phyloP scores from a whole-genome alignment of 257 asterid genomes.

The Lavandula angustifolia region DNA sequence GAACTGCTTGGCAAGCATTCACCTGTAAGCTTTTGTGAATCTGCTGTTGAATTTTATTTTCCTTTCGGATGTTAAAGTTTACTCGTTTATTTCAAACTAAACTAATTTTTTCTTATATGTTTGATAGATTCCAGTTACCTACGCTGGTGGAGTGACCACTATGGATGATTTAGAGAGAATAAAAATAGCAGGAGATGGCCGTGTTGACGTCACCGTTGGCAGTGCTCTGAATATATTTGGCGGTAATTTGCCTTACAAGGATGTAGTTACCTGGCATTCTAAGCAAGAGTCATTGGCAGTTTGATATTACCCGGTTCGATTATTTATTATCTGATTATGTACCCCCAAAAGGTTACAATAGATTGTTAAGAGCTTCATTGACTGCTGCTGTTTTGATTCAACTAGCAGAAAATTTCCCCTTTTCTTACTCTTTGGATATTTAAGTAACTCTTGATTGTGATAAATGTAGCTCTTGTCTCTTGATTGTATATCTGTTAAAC shows the following conservation, averaged over 20 bases:
- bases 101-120: constrained; percentile 17
- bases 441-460: background rate
- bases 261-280: constrained; percentile 85
- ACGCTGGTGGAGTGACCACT: constrained; percentile 88
- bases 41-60: constrained; percentile 8
- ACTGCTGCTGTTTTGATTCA: background rate
- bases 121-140: constrained; percentile 85
- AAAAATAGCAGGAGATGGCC: constrained; percentile 72
- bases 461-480: background rate
- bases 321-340: background rate
- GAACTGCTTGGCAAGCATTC: constrained; percentile 77
- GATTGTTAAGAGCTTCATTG: constrained; percentile 11
- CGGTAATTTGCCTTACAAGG: constrained; percentile 78
- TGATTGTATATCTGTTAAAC: constrained; percentile 23
- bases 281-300: constrained; percentile 55
- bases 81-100: constrained; percentile 23
- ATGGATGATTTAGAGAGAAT: constrained; percentile 85
- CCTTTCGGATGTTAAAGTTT: background rate
- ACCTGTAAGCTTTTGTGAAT: constrained; percentile 48
- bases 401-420: too few relatives aligned
- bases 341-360: background rate
- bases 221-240: constrained; percentile 95
- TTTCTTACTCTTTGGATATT: background rate
- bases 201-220: constrained; percentile 92
- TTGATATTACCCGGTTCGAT: constrained; percentile 30